Evolutionary conservation across 768 basidiomycete genomes (phyloP).

Genomic region (Amanita subjunquillea): DNA sequence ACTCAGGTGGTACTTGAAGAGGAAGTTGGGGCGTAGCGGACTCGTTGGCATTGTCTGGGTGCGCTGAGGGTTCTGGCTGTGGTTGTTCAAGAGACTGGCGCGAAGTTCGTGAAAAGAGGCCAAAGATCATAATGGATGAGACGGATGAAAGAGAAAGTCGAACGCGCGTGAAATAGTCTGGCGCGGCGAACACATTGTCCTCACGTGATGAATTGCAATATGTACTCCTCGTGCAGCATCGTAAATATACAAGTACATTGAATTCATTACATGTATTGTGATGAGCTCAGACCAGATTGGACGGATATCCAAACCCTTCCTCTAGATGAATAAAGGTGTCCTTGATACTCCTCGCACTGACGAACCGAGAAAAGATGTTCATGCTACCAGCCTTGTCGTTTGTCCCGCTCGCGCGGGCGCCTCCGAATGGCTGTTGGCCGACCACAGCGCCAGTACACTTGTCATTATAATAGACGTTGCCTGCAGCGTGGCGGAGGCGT

Average conservation of each 20-base stretch:
- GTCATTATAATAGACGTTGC: conserved; percentile 97
- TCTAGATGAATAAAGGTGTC: conserved; percentile 87
- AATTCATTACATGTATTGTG: neutral
- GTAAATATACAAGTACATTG: no score
- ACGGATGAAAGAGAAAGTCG: neutral
- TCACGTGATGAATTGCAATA: neutral
- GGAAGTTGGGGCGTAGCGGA: neutral
- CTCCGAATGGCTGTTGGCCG: conserved; percentile 97
- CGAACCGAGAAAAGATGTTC: conserved; percentile 61
- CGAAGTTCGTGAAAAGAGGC: conserved; percentile 28
- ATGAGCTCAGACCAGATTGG: conserved; percentile 40
- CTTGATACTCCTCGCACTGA: conserved; percentile 89
- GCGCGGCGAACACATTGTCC: conserved; percentile 1
- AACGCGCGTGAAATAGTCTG: neutral
- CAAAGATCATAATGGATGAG: conserved; percentile 24
- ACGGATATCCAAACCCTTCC: conserved; percentile 69
- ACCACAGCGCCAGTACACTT: conserved; percentile 98
- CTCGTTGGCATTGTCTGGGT: conserved; percentile 2
- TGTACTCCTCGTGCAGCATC: no score
- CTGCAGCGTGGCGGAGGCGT: conserved; percentile 81
- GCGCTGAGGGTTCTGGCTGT: conserved; percentile 4
- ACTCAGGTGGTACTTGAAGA: neutral
- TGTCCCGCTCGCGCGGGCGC: conserved; percentile 85
- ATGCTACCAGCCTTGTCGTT: conserved; percentile 96
- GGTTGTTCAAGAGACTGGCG: conserved; percentile 1